Evolutionary conservation across 768 basidiomycete genomes (phyloP), one percentile per base, ranked within the genome.

Genomic region (Harrya chromipes): DNA sequence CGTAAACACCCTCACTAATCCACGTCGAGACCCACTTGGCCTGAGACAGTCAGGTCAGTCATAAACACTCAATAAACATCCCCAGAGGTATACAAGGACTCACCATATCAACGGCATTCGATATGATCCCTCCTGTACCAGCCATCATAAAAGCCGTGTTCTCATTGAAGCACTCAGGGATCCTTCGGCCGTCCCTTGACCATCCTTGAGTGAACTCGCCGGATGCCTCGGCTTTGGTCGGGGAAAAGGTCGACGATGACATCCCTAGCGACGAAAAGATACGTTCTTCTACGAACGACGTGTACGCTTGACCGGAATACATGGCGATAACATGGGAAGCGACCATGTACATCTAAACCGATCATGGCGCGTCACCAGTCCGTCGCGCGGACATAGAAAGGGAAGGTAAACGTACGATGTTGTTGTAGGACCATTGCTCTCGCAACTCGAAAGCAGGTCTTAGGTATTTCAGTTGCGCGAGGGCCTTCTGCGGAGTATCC

Each of bases 51-150:
- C 20, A 20, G 6, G 12, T 16, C 14, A 14, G 11, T 2, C 10
- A n/a, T 2, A 29, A 11, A 26, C 12, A 13, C 29, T 29, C 11
- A 6, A 11, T 29, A 29, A 29, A 4, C 29, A 29, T 29, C 29
- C 8, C 29, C 11, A 29, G 29, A 11, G 12, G 11, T 29, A 12
- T 8, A 24, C 4, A 23, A 14, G 16, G 16, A 55, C 72, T 10
- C 26, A 73, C 77, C 70, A 79, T 66, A 31, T 79, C 77, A 16
- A 67, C 49, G 0, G 64, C 66, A 21, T 53, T 74, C 27, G 76
- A 73, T 24, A 76, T 73, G n/a, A 78, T 37, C 1, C 75, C 77
- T 2, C 72, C 74, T 0, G 75, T 50, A 6, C 75, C 76, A 4
- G 73, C 70, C 13, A 58, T 53, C 14, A 66, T 24, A 0, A 61